A percentile compares a stretch with the other conserved stretches of the same genome.
Evolutionary conservation across 371 early-diverging fungal genomes (phyloP).

Genomic region (Mortierella sp.): DNA sequence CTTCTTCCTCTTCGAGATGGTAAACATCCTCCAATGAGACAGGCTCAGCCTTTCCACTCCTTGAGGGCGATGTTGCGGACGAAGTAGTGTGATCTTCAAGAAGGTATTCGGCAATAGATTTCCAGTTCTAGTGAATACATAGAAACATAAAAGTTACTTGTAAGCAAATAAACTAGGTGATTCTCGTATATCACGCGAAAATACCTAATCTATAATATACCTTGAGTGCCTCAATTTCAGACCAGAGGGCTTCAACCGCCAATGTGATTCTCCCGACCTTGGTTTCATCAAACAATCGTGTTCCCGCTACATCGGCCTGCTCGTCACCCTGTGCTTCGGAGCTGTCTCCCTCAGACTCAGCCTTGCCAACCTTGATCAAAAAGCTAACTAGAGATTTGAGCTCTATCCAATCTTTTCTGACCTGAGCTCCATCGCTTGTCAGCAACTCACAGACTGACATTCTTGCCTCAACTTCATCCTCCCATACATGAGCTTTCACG

Average conservation of each 20-base stretch:
- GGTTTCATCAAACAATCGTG: conserved; percentile 47
- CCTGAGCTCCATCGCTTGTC: conserved; percentile 21
- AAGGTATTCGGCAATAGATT: conserved; percentile 70
- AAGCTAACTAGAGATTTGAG: conserved; percentile 70
- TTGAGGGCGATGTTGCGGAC: conserved; percentile 26
- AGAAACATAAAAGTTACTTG: neutral
- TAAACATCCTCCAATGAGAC: conserved; percentile 58
- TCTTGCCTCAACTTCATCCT: conserved; percentile 60
- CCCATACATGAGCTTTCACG: conserved; percentile 62
- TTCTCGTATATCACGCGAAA: neutral
- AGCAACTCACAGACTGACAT: conserved; percentile 59
- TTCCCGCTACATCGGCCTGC: conserved; percentile 29
- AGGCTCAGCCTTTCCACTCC: conserved; percentile 18
- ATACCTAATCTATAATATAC: conserved; percentile 3
- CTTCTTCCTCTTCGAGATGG: conserved; percentile 72
- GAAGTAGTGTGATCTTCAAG: conserved; percentile 66
- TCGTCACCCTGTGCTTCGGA: conserved; percentile 17
- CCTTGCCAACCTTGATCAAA: conserved; percentile 61
- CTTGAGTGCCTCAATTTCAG: conserved; percentile 60
- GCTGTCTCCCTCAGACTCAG: conserved; percentile 24
- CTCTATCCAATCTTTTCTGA: conserved; percentile 70
- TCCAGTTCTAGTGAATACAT: conserved; percentile 58
- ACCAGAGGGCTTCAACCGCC: conserved; percentile 72
- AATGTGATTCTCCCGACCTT: conserved; percentile 58
- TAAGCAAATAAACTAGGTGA: neutral